Conservation (phyloP, 257 asterid genomes). For the Linderniella brevidens region DNA sequence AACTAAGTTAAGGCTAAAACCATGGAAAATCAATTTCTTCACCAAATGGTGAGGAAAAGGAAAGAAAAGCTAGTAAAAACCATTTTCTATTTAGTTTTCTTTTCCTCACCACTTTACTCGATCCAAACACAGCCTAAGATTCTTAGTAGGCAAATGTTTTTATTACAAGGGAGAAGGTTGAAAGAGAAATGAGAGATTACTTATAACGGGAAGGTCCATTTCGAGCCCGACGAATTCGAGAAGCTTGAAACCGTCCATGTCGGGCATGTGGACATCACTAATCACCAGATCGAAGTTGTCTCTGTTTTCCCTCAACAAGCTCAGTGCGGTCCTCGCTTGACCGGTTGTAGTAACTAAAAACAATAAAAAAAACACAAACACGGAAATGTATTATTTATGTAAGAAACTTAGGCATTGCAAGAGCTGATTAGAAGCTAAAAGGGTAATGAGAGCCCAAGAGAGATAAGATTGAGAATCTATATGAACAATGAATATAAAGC, state of each 20-base stretch:
- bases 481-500: no score
- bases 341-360: constrained; percentile 29
- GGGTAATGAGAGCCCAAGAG: neutral
- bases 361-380: constrained; percentile 1
- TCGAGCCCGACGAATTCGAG: constrained; percentile 46
- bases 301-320: constrained; percentile 32
- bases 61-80: neutral
- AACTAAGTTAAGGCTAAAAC: no score
- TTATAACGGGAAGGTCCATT: constrained; percentile 61
- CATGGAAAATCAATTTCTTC: no score
- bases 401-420: constrained; percentile 1
- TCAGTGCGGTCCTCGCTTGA: constrained; percentile 36
- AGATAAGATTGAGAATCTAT: no score
- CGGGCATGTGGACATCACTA: constrained; percentile 57
- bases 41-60: no score
- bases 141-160: no score
- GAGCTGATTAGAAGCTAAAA: no score
- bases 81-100: no score
- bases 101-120: no score
- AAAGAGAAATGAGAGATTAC: constrained; percentile 17
- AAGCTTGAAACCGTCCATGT: constrained; percentile 65
- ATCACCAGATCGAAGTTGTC: constrained; percentile 44
- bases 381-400: no score
- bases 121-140: no score
- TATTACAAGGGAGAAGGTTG: neutral